Base-by-base conservation (phyloP, 495 filamentous ascomycete species). In the Clohesyomyces aquaticus region DNA sequence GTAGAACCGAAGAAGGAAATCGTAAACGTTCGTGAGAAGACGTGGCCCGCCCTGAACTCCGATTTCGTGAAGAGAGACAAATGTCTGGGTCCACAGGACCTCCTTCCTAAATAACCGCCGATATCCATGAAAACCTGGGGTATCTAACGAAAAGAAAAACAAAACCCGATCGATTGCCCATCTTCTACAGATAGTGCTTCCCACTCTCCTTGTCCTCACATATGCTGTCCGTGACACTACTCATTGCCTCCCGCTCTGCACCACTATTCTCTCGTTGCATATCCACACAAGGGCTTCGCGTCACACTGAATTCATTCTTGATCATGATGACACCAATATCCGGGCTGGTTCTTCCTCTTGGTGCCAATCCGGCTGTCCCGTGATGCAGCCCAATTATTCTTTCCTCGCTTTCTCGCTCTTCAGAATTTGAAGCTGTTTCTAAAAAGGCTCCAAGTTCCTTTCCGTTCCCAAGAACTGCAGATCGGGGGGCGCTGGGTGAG, bases 221-320 rank as follows among this genome's bases (percentile, higher is more conserved):
- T 26, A 28, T 27, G 29, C 29, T 55, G 3, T 21, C 26, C 26
- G 4, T n/a, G 8, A 35, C 23, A 8, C 48, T 55, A 11, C 3
- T 41, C 19, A 9, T 22, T 52, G 11, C 9, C 27, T 3, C 23
- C 6, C 48, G 10, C 18, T 16, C 48, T 16, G n/a, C n/a, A n/a
- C 27, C 48, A 21, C 11, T 52, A 22, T 23, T 23, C 12, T n/a
- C 48, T 27, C n/a, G 22, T 22, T 28, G 22, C 8, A 9, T 22
- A 3, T 55, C 51, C 25, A 27, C 4, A 21, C 26, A 35, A 9
- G 3, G 10, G 22, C 51, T 55, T 28, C 51, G 26, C 28, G 51
- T 55, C 4, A 55, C 51, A 26, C 51, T 55, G 51, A 55, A 55
- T n/a, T 55, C 51, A 26, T 41, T 55, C 51, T 38, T 55, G n/a